Percentiles rank a stretch among this genome's conserved stretches.
These are phyloP conservation scores for Apiospora phragmitis DNA, from an alignment of 2,329 filamentous ascomycete genomes.

Conservation along the genomic window DNA sequence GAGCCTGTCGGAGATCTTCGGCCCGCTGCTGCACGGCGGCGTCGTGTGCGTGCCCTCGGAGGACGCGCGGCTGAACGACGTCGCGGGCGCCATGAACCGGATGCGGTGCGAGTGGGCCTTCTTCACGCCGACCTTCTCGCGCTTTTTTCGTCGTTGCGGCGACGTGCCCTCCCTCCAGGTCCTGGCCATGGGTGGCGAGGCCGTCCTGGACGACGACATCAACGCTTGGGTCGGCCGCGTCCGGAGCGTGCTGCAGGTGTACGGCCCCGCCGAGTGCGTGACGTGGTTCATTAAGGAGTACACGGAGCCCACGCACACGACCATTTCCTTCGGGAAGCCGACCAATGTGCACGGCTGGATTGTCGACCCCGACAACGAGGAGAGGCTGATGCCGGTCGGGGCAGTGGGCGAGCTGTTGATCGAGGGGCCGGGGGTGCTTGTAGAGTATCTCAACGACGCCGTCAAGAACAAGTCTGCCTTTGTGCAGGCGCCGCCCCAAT, in stretches of 20 bases:
- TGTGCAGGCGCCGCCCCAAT: constrained; percentile 10
- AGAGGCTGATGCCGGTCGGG: constrained; percentile 14
- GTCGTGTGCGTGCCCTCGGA: constrained; percentile 59
- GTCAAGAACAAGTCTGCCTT: constrained; percentile 24
- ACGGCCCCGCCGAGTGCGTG: not conserved
- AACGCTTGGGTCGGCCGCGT: constrained; percentile 5
- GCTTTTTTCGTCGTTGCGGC: not conserved
- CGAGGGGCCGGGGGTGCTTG: constrained; percentile 14
- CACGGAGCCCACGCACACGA: not conserved
- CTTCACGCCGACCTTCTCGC: constrained; percentile 11
- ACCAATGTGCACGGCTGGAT: constrained; percentile 13
- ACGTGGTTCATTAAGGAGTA: not conserved
- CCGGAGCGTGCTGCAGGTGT: not conserved
- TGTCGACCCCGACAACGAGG: constrained; percentile 12
- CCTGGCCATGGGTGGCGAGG: constrained; percentile 12
- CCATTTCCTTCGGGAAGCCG: constrained; percentile 7
- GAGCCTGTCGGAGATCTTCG: constrained; percentile 51
- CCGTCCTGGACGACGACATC: not conserved
- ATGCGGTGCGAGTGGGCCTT: constrained; percentile 7
- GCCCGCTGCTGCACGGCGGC: constrained; percentile 55
- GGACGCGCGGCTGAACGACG: constrained; percentile 36
- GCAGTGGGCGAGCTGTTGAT: constrained; percentile 16
- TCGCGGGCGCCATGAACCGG: constrained; percentile 10
- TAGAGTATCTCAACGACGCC: constrained; percentile 31
- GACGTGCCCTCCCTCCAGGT: constrained; percentile 6